These are phyloP conservation scores for Arachnomyces sp. DNA, from an alignment of 2,329 filamentous ascomycete species.

Conservation along the genomic window DNA sequence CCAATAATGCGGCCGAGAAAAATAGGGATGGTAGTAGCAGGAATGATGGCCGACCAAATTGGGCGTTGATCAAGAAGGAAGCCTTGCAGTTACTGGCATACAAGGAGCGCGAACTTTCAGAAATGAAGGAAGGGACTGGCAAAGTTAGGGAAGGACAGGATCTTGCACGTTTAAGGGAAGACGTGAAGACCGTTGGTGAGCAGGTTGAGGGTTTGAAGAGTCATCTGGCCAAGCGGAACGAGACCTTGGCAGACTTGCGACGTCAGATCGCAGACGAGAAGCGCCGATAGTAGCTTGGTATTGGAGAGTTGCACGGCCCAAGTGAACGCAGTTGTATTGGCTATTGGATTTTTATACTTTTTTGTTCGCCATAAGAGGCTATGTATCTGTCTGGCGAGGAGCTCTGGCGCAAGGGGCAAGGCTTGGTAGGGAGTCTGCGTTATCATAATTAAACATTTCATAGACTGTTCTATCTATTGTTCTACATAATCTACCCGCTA, in stretches of 20 bases:
- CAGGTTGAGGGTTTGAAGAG: conserved; percentile 85
- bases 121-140: conserved; percentile 55
- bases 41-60: conserved; percentile 67
- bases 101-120: conserved; percentile 71
- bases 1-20: conserved; percentile 65
- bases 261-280: conserved; percentile 84
- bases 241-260: conserved; percentile 66
- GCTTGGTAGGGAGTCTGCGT: conserved; percentile 22
- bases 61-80: conserved; percentile 87
- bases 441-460: no score
- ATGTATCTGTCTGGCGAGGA: conserved; percentile 22
- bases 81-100: conserved; percentile 91
- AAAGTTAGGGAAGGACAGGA: conserved; percentile 58
- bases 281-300: conserved; percentile 27
- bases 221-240: conserved; percentile 70
- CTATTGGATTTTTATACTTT: conserved; percentile 13
- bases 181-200: conserved; percentile 83
- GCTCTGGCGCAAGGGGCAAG: conserved; percentile 10
- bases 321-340: conserved; percentile 4
- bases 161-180: conserved; percentile 71
- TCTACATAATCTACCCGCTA: no score
- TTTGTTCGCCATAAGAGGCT: conserved; percentile 8
- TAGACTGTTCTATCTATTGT: no score
- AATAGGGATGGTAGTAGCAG: conserved; percentile 44
- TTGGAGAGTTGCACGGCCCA: conserved; percentile 4